Evolutionary conservation across 257 asterid species (phyloP).

Genomic region (Fraxinus cuspidata): DNA sequence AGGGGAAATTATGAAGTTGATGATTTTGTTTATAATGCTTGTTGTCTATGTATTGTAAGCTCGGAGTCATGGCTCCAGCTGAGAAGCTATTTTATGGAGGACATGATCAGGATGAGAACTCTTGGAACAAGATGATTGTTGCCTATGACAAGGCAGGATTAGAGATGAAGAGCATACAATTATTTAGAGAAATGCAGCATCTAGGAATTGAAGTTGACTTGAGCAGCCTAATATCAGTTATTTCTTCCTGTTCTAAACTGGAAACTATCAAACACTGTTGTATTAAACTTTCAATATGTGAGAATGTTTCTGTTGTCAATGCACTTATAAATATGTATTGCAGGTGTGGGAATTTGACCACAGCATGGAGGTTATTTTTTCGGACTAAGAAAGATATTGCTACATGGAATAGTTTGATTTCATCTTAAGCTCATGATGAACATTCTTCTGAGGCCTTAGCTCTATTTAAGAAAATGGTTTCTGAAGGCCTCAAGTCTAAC

Average conservation of each 20-base stretch:
- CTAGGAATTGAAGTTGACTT: slow-evolving; percentile 41
- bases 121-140: slow-evolving; percentile 58
- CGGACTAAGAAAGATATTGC: slow-evolving; percentile 41
- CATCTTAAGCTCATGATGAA: slow-evolving; percentile 50
- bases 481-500: slow-evolving; percentile 53
- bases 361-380: slow-evolving; percentile 49
- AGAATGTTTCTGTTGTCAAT: slow-evolving; percentile 50
- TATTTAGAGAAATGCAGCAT: slow-evolving; percentile 65
- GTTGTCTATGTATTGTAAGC: slow-evolving; percentile 68
- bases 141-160: slow-evolving; percentile 63
- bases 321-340: slow-evolving; percentile 79
- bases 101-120: slow-evolving; percentile 39
- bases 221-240: slow-evolving; percentile 51
- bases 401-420: slow-evolving; percentile 69
- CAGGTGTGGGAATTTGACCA: slow-evolving; percentile 41
- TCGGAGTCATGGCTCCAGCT: slow-evolving; percentile 45
- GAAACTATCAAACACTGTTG: slow-evolving; percentile 44
- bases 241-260: slow-evolving; percentile 60
- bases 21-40: slow-evolving; percentile 44
- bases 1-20: slow-evolving; percentile 46
- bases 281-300: slow-evolving; percentile 35
- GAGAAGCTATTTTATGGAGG: slow-evolving; percentile 47
- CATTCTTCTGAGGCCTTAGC: slow-evolving; percentile 44
- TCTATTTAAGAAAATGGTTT: slow-evolving; percentile 56
- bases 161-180: slow-evolving; percentile 46